Base-by-base conservation (phyloP, 345 rosid genomes). In the Punica granatum region DNA sequence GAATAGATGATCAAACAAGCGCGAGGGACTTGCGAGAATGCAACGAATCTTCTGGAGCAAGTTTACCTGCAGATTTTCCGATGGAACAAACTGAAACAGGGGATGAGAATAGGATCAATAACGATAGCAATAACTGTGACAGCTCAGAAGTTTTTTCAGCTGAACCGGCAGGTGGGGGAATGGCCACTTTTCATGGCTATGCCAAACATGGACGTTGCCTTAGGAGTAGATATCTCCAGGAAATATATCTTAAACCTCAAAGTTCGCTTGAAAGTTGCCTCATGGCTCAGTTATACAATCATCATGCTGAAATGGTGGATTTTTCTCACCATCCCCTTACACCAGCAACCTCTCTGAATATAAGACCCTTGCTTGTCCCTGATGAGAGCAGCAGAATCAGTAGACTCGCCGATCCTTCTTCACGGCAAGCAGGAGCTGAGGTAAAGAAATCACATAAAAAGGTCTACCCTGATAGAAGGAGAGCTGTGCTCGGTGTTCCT, bases 231-330 rank as follows among this genome's bases (percentile, higher is more conserved):
- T 72, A 46, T 68, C 67, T 69, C 6, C 63, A 48, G 15, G 59
- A 59, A 34, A 82, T 61, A 64, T 41, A 32, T 61, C 43, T 79
- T 43, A 86, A 81, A 72, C 92, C 96, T 16, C 69, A 78, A 42
- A 85, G 48, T 74, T 85, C 91, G 66, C 67, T 85, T 36, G 95
- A 82, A 73, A 83, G 86, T 59, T 82, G 91, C 48, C 74, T 85
- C 23, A 63, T 86, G 82, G 82, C 97, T 73, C 95, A 87, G 76
- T 69, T 92, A 67, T 83, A 80, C 63, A 72, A 78, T 51, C 82
- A 81, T 67, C 80, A 75, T 19, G 44, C 73, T 28, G 70, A 74
- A 61, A 78, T 76, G 81, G 89, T 80, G 71, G 91, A 84, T 48
- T 72, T 78, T 63, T 61, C 81, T 68, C 79, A 64, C 67, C 74